Evolutionary conservation across 2,329 filamentous ascomycete genomes (phyloP).

Genomic region (Hymenoscyphus fructigenus): DNA sequence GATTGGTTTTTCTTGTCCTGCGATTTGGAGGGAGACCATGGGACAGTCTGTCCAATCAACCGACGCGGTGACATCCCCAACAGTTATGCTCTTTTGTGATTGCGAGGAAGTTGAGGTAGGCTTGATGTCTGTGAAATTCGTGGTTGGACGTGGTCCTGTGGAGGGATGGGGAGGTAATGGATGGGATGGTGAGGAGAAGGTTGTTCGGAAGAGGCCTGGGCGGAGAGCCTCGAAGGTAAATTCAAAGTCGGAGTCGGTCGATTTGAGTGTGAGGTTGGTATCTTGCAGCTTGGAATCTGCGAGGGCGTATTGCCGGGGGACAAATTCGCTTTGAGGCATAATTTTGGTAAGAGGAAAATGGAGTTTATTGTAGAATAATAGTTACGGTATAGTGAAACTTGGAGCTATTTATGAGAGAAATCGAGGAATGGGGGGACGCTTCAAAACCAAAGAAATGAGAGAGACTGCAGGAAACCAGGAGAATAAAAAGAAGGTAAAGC

Average conservation of each 20-base stretch:
- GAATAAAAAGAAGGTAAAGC: neutral
- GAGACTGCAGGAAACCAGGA: neutral
- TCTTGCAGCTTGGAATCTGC: neutral
- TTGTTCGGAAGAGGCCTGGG: conserved; percentile 65
- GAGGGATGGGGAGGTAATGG: conserved; percentile 66
- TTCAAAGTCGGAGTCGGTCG: conserved; percentile 42
- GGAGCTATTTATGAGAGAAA: neutral
- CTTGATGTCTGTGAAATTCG: conserved; percentile 13
- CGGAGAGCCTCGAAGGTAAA: conserved; percentile 65
- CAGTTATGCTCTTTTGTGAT: conserved; percentile 44
- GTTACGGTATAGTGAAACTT: neutral
- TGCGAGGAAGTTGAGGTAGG: conserved; percentile 35
- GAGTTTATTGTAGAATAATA: neutral
- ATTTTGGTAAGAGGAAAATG: neutral
- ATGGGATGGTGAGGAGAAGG: conserved; percentile 61
- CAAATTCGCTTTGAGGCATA: conserved; percentile 30
- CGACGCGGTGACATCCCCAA: conserved; percentile 51
- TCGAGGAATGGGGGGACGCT: neutral
- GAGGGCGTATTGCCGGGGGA: conserved; percentile 22
- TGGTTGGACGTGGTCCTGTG: conserved; percentile 43
- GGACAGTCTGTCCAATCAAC: conserved; percentile 61
- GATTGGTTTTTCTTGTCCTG: conserved; percentile 50
- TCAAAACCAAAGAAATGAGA: neutral
- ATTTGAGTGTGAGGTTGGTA: conserved; percentile 24
- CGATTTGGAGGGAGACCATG: conserved; percentile 55